These are phyloP conservation scores for Trebouxia sp. DNA, from an alignment of 139 green algal genomes.

Conservation along the genomic window DNA sequence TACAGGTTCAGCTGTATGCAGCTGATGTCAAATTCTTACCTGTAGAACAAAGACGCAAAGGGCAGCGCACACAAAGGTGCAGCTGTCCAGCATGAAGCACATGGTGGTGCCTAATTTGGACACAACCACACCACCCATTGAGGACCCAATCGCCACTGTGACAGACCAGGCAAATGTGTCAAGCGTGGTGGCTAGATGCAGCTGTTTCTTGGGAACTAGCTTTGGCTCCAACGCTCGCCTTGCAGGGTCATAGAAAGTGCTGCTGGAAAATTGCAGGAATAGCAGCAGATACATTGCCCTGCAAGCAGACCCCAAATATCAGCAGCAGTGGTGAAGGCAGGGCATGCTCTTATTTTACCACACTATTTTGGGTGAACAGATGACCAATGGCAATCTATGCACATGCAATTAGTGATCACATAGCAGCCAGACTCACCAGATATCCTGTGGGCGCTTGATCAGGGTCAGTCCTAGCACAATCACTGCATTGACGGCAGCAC, in stretches of 20 bases:
- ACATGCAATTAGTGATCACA: neutral
- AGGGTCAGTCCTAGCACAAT: slow-evolving; percentile 29
- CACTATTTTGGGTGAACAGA: neutral
- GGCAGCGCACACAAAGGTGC: slow-evolving; percentile 44
- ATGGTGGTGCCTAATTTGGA: slow-evolving; percentile 38
- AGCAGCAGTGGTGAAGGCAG: neutral
- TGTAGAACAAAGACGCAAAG: slow-evolving; percentile 36
- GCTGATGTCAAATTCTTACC: neutral
- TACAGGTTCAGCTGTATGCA: too few species aligned
- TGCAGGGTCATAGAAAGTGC: slow-evolving; percentile 51
- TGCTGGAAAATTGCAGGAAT: slow-evolving; percentile 40
- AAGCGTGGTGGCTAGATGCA: slow-evolving; percentile 55
- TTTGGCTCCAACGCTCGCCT: slow-evolving; percentile 44
- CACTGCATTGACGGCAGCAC: slow-evolving; percentile 1
- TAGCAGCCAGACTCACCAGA: slow-evolving; percentile 32
- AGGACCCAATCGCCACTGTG: slow-evolving; percentile 47
- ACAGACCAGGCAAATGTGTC: slow-evolving; percentile 54
- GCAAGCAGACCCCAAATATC: neutral
- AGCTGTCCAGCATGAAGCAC: slow-evolving; percentile 52
- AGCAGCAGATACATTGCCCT: slow-evolving; percentile 47
- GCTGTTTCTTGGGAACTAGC: slow-evolving; percentile 38
- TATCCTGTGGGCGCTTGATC: neutral
- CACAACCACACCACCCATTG: slow-evolving; percentile 39
- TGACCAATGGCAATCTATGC: neutral
- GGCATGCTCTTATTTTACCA: neutral